Conservation (phyloP, 441 rosid genomes). For the Raphanus hybrid region DNA sequence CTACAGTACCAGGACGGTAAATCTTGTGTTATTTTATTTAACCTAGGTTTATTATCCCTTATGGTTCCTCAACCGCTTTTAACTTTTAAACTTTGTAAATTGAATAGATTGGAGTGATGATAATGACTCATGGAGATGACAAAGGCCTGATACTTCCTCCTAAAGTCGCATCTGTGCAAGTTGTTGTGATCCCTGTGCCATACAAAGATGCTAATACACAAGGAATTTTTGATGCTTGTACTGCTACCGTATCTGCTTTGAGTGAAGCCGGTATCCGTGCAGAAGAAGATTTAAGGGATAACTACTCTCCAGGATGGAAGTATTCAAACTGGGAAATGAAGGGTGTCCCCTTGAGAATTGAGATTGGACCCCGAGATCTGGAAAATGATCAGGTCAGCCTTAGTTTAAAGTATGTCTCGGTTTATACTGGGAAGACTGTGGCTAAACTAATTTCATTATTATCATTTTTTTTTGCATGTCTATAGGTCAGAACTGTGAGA, state of each 20-base stretch:
- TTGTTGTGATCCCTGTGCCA: constrained; percentile 89
- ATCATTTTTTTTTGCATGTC: constrained; percentile 6
- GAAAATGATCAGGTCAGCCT: too few species aligned
- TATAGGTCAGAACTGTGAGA: constrained; percentile 86
- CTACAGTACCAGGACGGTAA: not conserved
- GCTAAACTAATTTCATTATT: constrained; percentile 8
- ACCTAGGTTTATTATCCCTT: not conserved
- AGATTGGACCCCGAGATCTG: too few species aligned
- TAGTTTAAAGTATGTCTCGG: not conserved
- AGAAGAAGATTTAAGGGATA: too few species aligned
- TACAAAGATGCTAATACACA: constrained; percentile 42
- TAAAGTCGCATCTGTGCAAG: constrained; percentile 88
- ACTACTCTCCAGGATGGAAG: too few species aligned
- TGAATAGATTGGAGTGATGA: constrained; percentile 92
- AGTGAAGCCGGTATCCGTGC: too few species aligned
- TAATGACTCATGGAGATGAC: constrained; percentile 97
- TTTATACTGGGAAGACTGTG: not conserved
- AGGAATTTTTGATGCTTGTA: too few species aligned
- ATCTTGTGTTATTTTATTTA: not conserved
- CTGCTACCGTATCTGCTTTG: too few species aligned
- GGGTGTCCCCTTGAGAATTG: too few species aligned
- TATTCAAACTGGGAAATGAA: too few species aligned
- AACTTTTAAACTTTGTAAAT: constrained; percentile 18
- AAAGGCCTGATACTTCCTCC: constrained; percentile 69
- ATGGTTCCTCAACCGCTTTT: not conserved